Evolutionary conservation across 106 monocot genomes (phyloP), one percentile per base, ranked within the genome.

Genomic region (Dendrobium chrysotoxum): DNA sequence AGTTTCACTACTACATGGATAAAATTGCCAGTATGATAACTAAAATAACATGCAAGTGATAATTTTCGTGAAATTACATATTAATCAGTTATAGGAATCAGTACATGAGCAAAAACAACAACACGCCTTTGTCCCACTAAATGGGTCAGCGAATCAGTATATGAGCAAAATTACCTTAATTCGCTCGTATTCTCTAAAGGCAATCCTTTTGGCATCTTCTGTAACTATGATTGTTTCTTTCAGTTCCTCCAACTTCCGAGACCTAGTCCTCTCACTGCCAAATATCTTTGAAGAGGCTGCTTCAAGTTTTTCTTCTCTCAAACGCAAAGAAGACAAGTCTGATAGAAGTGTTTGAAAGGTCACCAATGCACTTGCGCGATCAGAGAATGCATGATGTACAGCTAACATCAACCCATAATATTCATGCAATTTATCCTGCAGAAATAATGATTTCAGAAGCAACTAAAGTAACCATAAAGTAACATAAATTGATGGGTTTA

Each of bases 371-470:
- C 81, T 86, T 26, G 97, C 85, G 31, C 97, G 92, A 83, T 97
- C 97, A 28, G 90, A 79, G 84, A 94, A 97, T 53, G 94, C 97
- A 81, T 77, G 50, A 54, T 91, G 87, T 66, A 97, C 90, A 42
- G 97, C 81, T 77, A 97, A 66, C 97, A 97, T 94, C 77, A 92
- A 25, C 73, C 92, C 97, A 78, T 94, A 88, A 81, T 94, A 88
- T 81, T 97, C 94, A 89, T 94, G 97, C 64, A 97, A 77, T 65
- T 85, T 90, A 82, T 94, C 90, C 97, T 97, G 88, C 64, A 38
- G 84, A 82, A 79, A 76, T 42, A 53, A 41, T 16, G 18, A 46
- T 47, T 17, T 44, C 23, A 54, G 1, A 4, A 83, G 40, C 1
- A 81, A 28, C 47, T 78, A 54, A 50, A 17, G 38, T 18, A 72